These are phyloP conservation scores for Chlamydomonas incerta DNA, from an alignment of 139 green algal genomes.

Conservation along the genomic window DNA sequence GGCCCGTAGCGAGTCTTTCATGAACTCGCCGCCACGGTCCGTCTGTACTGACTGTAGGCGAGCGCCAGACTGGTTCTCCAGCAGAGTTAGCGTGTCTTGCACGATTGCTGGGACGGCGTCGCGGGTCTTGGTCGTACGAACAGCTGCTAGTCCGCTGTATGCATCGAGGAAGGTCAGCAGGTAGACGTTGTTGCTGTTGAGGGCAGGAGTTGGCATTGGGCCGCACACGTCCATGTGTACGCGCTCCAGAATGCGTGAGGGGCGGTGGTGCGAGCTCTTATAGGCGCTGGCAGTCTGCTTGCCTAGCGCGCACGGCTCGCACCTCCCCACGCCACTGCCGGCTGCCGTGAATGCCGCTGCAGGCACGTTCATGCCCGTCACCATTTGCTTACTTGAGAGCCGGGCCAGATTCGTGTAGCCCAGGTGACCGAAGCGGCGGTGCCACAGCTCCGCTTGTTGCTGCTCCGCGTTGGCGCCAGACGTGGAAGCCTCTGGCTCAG, in stretches of 20 bases:
- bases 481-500: too few species aligned
- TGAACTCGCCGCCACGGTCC: constrained; percentile 31
- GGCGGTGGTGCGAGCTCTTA: not conserved
- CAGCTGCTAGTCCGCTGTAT: not conserved
- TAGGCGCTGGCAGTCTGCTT: not conserved
- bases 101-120: not conserved
- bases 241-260: not conserved
- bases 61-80: constrained; percentile 4
- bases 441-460: not conserved
- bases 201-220: not conserved
- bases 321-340: not conserved
- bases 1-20: not conserved
- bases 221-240: constrained; percentile 40
- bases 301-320: not conserved
- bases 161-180: constrained; percentile 42
- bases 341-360: not conserved
- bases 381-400: not conserved
- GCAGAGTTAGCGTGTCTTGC: not conserved
- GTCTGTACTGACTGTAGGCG: not conserved
- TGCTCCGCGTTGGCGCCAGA: too few species aligned
- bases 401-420: not conserved
- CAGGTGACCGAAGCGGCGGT: not conserved
- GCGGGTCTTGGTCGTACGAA: not conserved
- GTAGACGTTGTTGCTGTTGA: not conserved
- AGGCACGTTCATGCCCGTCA: not conserved